Evolutionary conservation across 345 rosid genomes (phyloP), one percentile per base, ranked within the genome.

Genomic region (Eucalyptus curtisii): DNA sequence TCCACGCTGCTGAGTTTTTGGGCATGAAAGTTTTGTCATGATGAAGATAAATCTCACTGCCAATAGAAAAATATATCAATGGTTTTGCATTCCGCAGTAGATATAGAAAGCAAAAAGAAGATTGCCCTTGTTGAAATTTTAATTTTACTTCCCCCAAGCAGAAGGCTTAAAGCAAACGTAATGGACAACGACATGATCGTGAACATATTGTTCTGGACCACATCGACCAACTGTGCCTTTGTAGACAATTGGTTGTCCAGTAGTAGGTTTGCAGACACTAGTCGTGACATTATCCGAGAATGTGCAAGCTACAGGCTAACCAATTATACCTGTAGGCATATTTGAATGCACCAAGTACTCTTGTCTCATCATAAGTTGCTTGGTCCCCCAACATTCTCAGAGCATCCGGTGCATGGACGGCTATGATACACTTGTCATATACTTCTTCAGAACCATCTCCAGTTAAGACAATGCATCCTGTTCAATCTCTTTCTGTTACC

Each of bases 321-420:
- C 13, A 13, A 42, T 64, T 64, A 66, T 89, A 97, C 99, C 99
- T 94, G 88, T 95, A 92, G 68, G 94, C 95, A 44, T 97, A 97
- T 89, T 92, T 97, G 89, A 96, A 96, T 90, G 98, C 99, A 48
- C 99, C 99, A 86, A 97, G 96, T 47, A 97, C 87, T 90, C 97
- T 94, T 42, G 37, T 71, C 93, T 95, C 99, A 50, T 97, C 96
- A 50, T 87, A 97, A 31, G 98, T 96, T 55, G 94, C 97, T 92
- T 93, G 90, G 24, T 90, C 88, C 12, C 98, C 97, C 88, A 97
- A 92, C 79, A 97, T 59, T 87, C 88, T 88, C 87, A 97, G 87
- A 81, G 97, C 95, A 92, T 97, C 98, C 5, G 99, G 98, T 55
- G 96, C 98, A 92, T 96, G 98, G 90, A 91, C 88, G 79, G 95